Evolutionary conservation across 108 stramenopile genomes (phyloP), one percentile per base, ranked within the genome.

Genomic region (Parietichytrium sp.): DNA sequence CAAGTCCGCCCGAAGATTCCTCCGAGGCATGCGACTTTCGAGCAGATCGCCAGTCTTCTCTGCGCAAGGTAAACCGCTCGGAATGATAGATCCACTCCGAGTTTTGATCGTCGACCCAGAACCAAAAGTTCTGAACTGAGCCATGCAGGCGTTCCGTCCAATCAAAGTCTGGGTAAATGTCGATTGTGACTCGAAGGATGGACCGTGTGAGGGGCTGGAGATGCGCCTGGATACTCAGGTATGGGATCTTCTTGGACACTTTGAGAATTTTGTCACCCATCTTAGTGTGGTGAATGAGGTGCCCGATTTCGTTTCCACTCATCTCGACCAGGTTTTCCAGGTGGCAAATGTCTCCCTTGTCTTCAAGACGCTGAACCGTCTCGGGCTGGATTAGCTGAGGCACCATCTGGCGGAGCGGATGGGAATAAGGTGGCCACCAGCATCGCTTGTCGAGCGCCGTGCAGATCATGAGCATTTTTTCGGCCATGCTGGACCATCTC

Each of bases 21-120:
- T n/a, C n/a, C n/a, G n/a, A n/a, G n/a, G n/a, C n/a, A n/a, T n/a
- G n/a, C n/a, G n/a, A n/a, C n/a, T n/a, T n/a, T n/a, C 61, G 61
- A 16, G 61, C 61, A n/a, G 61, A 33, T 2, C 45, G 36, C 61
- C 61, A 72, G 42, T 72, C 61, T 1, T 33, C 38, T 25, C 26
- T 29, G 38, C 38, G 49, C 3, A 82, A 49, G 16, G 48, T 36
- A 47, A 87, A 82, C 47, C 31, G 47, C 54, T 91, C 90, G 50
- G 83, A 36, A 55, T 91, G 89, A 47, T 89, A 91, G 47, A 95
- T 93, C 55, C 88, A 85, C 48, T 96, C 93, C 52, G 87, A 94
- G 15, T 92, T 48, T 7, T 87, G 83, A 77, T 98, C 97, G 87
- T 99, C 98, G 3, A 99, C 92, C 97, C 95, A 98, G 20, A 98